Conservation (phyloP, 108 stramenopile genomes). For the Nannochloropsis gaditana region DNA sequence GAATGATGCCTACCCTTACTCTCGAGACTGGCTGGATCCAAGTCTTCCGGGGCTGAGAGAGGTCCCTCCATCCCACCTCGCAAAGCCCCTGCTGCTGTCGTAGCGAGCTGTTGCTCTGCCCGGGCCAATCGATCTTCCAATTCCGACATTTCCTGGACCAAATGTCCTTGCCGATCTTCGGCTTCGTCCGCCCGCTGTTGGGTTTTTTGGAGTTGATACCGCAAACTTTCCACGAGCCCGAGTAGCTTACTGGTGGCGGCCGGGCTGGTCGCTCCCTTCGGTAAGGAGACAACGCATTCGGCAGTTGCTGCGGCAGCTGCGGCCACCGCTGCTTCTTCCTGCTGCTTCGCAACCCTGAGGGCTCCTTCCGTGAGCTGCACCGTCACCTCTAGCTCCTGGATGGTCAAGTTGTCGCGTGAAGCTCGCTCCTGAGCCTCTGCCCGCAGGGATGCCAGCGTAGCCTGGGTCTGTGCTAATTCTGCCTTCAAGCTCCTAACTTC, state of each 20-base stretch:
- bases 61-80: background rate
- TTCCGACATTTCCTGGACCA: background rate
- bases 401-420: background rate
- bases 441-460: background rate
- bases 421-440: background rate
- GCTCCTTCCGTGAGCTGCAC: background rate
- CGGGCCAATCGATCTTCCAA: background rate
- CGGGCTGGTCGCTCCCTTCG: background rate
- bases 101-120: background rate
- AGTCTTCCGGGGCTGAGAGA: background rate
- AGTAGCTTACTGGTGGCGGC: background rate
- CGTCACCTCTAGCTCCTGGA: slow-evolving; percentile 5
- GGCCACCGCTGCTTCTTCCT: background rate
- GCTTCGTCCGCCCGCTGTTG: background rate
- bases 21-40: background rate
- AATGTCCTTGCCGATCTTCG: background rate
- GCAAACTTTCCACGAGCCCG: background rate
- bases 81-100: background rate
- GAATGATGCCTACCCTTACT: background rate
- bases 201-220: background rate
- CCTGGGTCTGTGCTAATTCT: background rate
- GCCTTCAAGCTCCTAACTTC: background rate
- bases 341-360: background rate
- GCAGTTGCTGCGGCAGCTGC: background rate
- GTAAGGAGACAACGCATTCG: background rate